phyloP scores from a whole-genome alignment of 1,284 basidiomycete genomes.

The Fistulinella cinereoalba region DNA sequence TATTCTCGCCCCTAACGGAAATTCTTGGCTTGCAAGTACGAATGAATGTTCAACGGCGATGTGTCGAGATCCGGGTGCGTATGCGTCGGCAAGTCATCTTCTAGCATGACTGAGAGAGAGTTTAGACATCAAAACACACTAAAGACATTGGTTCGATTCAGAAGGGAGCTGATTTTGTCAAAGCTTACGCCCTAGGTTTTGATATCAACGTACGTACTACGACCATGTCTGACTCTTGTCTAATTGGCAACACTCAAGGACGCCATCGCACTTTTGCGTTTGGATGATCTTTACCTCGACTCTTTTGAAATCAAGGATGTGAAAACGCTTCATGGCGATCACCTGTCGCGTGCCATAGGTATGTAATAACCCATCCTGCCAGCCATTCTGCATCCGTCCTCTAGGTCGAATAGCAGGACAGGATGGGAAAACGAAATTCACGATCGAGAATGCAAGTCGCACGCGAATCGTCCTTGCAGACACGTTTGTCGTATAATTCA shows the following conservation, averaged over 20 bases:
- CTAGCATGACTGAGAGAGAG: conserved; percentile 3
- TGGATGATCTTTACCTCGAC: conserved; percentile 97
- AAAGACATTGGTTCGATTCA: conserved; percentile 90
- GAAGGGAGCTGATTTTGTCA: conserved; percentile 98
- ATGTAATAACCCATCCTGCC: conserved; percentile 13
- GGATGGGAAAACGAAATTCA: conserved; percentile 97
- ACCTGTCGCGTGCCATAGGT: conserved; percentile 95
- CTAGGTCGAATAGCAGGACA: conserved; percentile 94
- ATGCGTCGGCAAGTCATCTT: conserved; percentile 1
- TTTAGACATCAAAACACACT: conserved; percentile 90
- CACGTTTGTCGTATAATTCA: conserved; percentile 58
- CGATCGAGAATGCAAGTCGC: conserved; percentile 95
- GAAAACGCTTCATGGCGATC: conserved; percentile 96
- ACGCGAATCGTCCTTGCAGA: conserved; percentile 97
- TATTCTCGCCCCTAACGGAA: conserved; percentile 96
- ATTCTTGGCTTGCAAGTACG: conserved; percentile 92
- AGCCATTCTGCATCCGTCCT: conserved; percentile 3
- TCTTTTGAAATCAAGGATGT: conserved; percentile 99
- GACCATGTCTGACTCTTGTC: not conserved
- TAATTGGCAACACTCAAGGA: conserved; percentile 55
- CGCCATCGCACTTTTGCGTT: conserved; percentile 88
- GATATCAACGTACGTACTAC: conserved; percentile 73
- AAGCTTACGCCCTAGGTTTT: conserved; percentile 93
- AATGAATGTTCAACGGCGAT: conserved; percentile 90
- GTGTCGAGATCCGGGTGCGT: conserved; percentile 89